Evolutionary conservation across 164 flowering plant species (phyloP).

Genomic region (Stephania cephalantha): DNA sequence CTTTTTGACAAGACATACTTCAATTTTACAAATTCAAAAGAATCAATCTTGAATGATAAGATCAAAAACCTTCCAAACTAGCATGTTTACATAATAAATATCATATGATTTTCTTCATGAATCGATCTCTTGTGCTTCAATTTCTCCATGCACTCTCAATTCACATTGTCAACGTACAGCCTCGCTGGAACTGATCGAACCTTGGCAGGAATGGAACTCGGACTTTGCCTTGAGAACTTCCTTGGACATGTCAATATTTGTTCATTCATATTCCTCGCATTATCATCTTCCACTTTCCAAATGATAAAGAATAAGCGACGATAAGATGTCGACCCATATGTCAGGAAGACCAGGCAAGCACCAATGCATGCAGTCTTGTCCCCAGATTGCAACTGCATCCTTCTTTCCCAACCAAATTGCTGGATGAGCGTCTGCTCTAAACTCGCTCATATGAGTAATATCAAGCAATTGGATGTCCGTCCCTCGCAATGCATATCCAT

Average conservation of each 20-base stretch:
- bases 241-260: background rate
- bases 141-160: background rate
- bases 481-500: conserved; percentile 43
- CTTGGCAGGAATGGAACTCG: background rate
- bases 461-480: conserved; percentile 58
- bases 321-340: conserved; percentile 86
- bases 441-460: conserved; percentile 83
- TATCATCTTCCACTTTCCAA: conserved; percentile 27
- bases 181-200: no score
- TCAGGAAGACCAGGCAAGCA: conserved; percentile 97
- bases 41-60: background rate
- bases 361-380: conserved; percentile 99
- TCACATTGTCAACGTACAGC: background rate
- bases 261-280: background rate
- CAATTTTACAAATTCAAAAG: conserved; percentile 1
- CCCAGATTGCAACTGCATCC: conserved; percentile 90
- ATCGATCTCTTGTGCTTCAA: background rate
- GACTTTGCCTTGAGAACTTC: background rate
- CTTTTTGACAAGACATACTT: no score
- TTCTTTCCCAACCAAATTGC: conserved; percentile 90
- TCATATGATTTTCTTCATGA: background rate
- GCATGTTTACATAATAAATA: background rate
- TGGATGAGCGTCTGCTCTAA: conserved; percentile 96
- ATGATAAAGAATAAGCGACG: conserved; percentile 35
- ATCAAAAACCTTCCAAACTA: background rate